A percentile compares a stretch with the other conserved stretches of the same genome.
Evolutionary conservation across 805 yeast species (phyloP).

Genomic region (Barnettozyma salicaria): DNA sequence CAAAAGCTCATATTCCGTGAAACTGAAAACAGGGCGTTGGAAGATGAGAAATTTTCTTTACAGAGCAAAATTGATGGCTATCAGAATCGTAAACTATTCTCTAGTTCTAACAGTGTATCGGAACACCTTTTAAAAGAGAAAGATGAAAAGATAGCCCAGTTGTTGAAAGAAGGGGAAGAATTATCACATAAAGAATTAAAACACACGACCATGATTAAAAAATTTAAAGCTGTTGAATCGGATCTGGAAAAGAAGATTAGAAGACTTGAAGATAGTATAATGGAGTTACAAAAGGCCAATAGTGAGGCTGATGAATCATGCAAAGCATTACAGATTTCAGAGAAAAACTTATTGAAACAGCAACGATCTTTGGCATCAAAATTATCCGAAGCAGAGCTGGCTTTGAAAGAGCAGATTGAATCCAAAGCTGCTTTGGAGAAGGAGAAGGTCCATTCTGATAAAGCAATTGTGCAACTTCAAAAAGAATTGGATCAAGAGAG

Average conservation of each 20-base stretch:
- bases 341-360: constrained; percentile 23
- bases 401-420: constrained; percentile 20
- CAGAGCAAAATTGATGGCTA: constrained; percentile 22
- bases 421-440: constrained; percentile 21
- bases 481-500: constrained; percentile 32
- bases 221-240: constrained; percentile 43
- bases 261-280: constrained; percentile 11
- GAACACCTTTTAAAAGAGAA: constrained; percentile 34
- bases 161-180: constrained; percentile 71
- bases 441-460: constrained; percentile 19
- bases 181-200: constrained; percentile 66
- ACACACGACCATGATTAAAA: constrained; percentile 59
- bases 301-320: constrained; percentile 24
- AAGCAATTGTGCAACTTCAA: constrained; percentile 28
- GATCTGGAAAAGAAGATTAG: constrained; percentile 32
- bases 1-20: constrained; percentile 11
- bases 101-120: constrained; percentile 9
- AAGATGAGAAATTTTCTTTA: constrained; percentile 20
- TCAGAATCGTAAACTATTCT: neutral
- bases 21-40: constrained; percentile 15
- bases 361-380: constrained; percentile 20
- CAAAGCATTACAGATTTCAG: constrained; percentile 21
- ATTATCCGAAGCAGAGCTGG: constrained; percentile 18
- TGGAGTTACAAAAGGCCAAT: constrained; percentile 22
- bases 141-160: constrained; percentile 54